phyloP scores from a whole-genome alignment of 352 stramenopile genomes.

The Pythium dissotocum region DNA sequence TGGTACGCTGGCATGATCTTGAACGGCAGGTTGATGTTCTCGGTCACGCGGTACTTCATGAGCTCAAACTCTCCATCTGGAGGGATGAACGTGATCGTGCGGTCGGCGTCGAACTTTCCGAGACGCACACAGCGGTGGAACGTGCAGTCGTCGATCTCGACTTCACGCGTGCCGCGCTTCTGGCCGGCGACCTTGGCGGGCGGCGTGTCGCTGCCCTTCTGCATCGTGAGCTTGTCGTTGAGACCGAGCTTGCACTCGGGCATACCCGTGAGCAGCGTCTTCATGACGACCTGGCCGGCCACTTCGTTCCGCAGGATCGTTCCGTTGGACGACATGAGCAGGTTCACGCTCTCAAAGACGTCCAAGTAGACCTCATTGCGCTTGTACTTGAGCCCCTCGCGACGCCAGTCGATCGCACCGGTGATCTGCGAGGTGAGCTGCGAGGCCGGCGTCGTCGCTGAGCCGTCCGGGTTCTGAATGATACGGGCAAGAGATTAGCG shows the following conservation, averaged over 20 bases:
- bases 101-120: constrained; percentile 97
- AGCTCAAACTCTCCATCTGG: constrained; percentile 99
- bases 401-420: constrained; percentile 90
- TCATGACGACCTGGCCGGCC: constrained; percentile 96
- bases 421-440: constrained; percentile 85
- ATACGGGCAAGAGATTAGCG: background rate
- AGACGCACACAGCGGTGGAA: constrained; percentile 98
- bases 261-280: constrained; percentile 98
- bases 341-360: constrained; percentile 97
- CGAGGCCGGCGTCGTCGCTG: constrained; percentile 89
- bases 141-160: constrained; percentile 97
- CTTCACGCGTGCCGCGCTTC: constrained; percentile 72
- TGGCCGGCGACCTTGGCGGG: constrained; percentile 62
- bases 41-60: constrained; percentile 97
- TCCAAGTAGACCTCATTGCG: constrained; percentile 99
- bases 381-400: constrained; percentile 97
- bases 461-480: constrained; percentile 85
- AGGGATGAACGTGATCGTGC: constrained; percentile 97
- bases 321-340: constrained; percentile 94
- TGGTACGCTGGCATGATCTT: constrained; percentile 97
- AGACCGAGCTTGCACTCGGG: constrained; percentile 98
- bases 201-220: constrained; percentile 82
- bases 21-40: constrained; percentile 99
- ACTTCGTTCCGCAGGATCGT: constrained; percentile 96
- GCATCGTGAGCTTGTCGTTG: constrained; percentile 99